phyloP scores from a whole-genome alignment of 768 basidiomycete species.

The Hericium alpestre region DNA sequence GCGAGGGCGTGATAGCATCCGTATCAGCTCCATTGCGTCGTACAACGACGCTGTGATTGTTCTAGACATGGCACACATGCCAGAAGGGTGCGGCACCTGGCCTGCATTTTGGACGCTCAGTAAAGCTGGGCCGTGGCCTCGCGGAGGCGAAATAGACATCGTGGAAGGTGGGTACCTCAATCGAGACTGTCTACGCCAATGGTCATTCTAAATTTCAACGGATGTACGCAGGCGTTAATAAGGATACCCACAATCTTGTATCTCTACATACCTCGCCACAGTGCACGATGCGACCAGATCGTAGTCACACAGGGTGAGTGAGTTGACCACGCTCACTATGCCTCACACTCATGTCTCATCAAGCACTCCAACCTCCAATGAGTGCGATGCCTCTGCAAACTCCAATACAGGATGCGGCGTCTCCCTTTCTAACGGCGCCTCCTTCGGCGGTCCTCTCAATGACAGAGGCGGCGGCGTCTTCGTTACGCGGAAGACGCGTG shows the following conservation, averaged over 20 bases:
- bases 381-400: conserved; percentile 41
- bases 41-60: conserved; percentile 39
- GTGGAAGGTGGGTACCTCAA: conserved; percentile 35
- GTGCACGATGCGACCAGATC: conserved; percentile 34
- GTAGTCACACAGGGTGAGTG: conserved; percentile 38
- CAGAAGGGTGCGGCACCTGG: conserved; percentile 49
- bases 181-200: neutral
- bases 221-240: conserved; percentile 34
- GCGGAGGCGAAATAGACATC: conserved; percentile 52
- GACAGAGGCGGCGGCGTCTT: conserved; percentile 48
- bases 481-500: conserved; percentile 33
- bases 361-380: conserved; percentile 30
- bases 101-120: conserved; percentile 57
- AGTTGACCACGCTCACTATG: neutral
- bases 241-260: conserved; percentile 32
- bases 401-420: conserved; percentile 57
- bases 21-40: conserved; percentile 36
- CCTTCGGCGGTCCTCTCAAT: conserved; percentile 43
- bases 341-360: neutral
- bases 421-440: conserved; percentile 25
- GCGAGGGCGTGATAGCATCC: conserved; percentile 47
- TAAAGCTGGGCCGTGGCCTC: conserved; percentile 42
- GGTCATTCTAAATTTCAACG: neutral
- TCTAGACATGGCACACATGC: conserved; percentile 51
- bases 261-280: conserved; percentile 44